These are phyloP conservation scores for Larix kaempferi DNA, from an alignment of 75 land plant species.

Conservation along the genomic window DNA sequence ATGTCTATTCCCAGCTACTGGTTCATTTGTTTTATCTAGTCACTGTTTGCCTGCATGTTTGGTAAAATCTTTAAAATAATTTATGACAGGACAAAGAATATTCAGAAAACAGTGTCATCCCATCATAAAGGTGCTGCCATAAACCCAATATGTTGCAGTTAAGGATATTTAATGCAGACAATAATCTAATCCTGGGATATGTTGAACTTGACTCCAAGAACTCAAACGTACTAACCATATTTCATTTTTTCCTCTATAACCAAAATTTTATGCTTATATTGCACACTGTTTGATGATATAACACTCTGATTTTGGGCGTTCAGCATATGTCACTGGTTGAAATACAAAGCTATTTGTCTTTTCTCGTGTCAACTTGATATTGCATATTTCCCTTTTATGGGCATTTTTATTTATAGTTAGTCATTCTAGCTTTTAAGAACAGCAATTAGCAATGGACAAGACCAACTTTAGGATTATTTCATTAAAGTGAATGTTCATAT, in stretches of 20 bases:
- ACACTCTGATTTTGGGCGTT: not conserved
- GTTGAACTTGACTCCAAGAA: too few species aligned
- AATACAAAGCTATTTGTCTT: not conserved
- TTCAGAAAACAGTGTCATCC: too few species aligned
- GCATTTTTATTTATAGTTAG: not conserved
- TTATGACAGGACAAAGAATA: too few species aligned
- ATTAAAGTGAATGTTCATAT: not conserved
- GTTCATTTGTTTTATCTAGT: too few species aligned
- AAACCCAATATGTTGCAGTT: too few species aligned
- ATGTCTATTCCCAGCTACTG: too few species aligned
- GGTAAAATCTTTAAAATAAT: too few species aligned
- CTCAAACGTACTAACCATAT: not conserved
- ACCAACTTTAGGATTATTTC: not conserved
- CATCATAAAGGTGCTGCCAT: too few species aligned
- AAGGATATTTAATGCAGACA: too few species aligned
- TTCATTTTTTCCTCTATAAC: not conserved
- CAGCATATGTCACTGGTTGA: not conserved
- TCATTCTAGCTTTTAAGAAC: not conserved
- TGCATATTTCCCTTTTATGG: not conserved
- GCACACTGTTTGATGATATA: not conserved
- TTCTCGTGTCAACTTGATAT: not conserved
- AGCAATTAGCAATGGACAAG: not conserved
- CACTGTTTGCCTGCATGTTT: too few species aligned
- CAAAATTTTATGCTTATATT: not conserved
- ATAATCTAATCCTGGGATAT: too few species aligned